These are phyloP conservation scores for Papiliotrema laurentii DNA, from an alignment of 1,284 basidiomycete species.

Conservation along the genomic window DNA sequence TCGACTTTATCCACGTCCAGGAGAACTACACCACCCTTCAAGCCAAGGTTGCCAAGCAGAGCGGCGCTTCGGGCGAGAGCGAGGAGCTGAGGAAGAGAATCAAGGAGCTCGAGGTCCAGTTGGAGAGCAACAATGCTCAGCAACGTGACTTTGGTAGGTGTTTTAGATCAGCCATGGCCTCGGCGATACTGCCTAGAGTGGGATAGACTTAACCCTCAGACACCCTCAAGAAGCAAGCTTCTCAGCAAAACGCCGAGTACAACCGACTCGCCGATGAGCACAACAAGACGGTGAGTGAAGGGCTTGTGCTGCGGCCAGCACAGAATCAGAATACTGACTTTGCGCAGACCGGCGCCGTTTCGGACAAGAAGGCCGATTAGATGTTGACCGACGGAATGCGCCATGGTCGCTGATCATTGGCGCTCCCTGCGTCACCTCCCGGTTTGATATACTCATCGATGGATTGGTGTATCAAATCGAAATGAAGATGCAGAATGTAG, in stretches of 20 bases:
- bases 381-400: not conserved
- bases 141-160: conserved; percentile 67
- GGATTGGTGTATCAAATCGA: too few species aligned
- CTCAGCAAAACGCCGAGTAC: conserved; percentile 71
- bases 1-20: conserved; percentile 84
- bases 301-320: not conserved
- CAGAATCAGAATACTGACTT: conserved; percentile 2
- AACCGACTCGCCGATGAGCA: conserved; percentile 72
- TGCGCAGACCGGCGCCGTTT: conserved; percentile 56
- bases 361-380: conserved; percentile 52
- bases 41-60: conserved; percentile 54
- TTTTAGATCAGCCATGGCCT: not conserved
- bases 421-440: too few species aligned
- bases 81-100: conserved; percentile 60
- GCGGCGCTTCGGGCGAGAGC: conserved; percentile 39
- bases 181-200: not conserved
- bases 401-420: too few species aligned
- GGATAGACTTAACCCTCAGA: conserved; percentile 52
- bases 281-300: conserved; percentile 55
- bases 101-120: conserved; percentile 60
- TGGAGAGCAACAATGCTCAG: conserved; percentile 53
- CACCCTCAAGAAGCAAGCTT: conserved; percentile 75
- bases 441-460: too few species aligned
- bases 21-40: conserved; percentile 81
- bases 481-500: too few species aligned